phyloP scores from a whole-genome alignment of 1,284 basidiomycete species.

The Ceratobasidium papillatum region DNA sequence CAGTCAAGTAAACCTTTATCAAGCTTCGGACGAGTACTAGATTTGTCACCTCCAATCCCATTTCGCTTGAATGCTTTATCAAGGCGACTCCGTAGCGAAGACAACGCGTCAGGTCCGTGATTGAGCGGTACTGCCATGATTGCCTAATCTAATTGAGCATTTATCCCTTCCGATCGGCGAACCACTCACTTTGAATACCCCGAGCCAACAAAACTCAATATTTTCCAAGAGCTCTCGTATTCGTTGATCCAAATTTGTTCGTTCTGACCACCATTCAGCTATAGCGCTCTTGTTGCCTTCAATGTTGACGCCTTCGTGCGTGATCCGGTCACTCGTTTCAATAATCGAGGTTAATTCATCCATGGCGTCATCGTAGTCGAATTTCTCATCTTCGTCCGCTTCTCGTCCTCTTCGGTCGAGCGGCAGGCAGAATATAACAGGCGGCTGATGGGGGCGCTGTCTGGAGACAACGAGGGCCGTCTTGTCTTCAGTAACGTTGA shows the following conservation, averaged over 20 bases:
- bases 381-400: conserved; percentile 68
- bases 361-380: conserved; percentile 80
- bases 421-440: conserved; percentile 88
- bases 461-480: conserved; percentile 86
- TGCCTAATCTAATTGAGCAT: conserved; percentile 25
- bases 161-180: background rate
- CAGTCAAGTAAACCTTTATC: conserved; percentile 79
- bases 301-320: conserved; percentile 36
- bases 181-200: conserved; percentile 89
- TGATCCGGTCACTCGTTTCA: conserved; percentile 65
- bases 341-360: conserved; percentile 83
- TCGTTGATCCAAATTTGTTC: conserved; percentile 77
- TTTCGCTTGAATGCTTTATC: conserved; percentile 78
- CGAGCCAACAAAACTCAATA: conserved; percentile 96
- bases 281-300: conserved; percentile 77
- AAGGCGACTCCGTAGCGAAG: conserved; percentile 71
- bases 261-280: conserved; percentile 83
- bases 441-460: conserved; percentile 68
- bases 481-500: conserved; percentile 83
- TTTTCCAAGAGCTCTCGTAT: conserved; percentile 80
- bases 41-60: conserved; percentile 63
- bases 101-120: conserved; percentile 65
- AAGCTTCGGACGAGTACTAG: conserved; percentile 62
- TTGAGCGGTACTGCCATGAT: conserved; percentile 17
- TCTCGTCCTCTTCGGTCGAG: conserved; percentile 81